Evolutionary conservation across 129 eudicot genomes (phyloP), one percentile per base, ranked within the genome.

Genomic region (Mikania micrantha): DNA sequence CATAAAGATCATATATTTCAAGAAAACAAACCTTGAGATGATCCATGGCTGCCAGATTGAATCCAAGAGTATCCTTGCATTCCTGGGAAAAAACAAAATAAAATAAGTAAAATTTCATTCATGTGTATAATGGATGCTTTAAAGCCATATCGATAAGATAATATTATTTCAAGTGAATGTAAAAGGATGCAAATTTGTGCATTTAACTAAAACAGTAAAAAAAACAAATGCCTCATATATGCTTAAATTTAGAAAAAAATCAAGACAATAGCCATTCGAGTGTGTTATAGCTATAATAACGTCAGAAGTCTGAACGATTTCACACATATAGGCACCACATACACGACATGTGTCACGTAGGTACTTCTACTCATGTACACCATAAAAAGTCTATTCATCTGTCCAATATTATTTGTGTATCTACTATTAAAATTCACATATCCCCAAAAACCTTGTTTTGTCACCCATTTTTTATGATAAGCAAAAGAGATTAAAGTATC

Each of bases 41-140:
- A 78, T 85, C 93, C 99, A 94, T 89, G 7, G 97, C 97, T 9
- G 99, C 99, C 72, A 87, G 70, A 82, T 94, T 94, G 72, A 84
- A 87, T 22, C 99, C 97, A 60, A 94, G 62, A 28, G 88, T 90
- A 68, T 94, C 99, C 79, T 94, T 94, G 84, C 95, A 87, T 67
- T 78, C 97, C 99, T 94, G 85, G 35, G 48, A 86, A 60, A 25
- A 2, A 12, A 0, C n/a, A n/a, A n/a, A n/a, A n/a, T n/a, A n/a
- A n/a, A n/a, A n/a, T n/a, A n/a, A n/a, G n/a, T 1, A 44, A 62
- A 42, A 9, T 17, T 2, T 13, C 44, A 49, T 52, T 72, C 75
- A 67, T 28, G 42, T 40, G 27, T 44, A 62, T 1, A 15, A 62
- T 1, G n/a, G 53, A 35, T 49, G 22, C 63, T 38, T 54, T 38